phyloP scores from a whole-genome alignment of 805 yeast species.

The Maudiozyma saulgeensis region DNA sequence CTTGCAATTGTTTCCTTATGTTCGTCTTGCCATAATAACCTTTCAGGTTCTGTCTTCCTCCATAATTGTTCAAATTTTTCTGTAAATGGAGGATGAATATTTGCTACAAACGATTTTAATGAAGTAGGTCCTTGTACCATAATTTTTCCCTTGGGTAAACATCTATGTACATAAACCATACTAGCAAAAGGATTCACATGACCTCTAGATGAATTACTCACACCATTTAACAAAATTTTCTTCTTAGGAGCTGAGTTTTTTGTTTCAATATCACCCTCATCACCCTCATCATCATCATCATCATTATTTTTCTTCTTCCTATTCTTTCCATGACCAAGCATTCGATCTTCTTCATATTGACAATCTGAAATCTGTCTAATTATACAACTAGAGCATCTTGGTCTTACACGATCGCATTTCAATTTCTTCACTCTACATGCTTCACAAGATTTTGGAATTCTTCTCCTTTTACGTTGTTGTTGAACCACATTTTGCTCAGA shows the following conservation, averaged over 20 bases:
- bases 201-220: no score
- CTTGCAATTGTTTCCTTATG: background rate
- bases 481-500: background rate
- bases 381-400: background rate
- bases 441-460: background rate
- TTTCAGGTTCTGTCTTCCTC: background rate
- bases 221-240: no score
- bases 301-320: no score
- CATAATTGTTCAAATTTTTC: background rate
- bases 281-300: no score
- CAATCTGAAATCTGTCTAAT: background rate
- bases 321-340: background rate
- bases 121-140: background rate
- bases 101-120: background rate
- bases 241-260: no score
- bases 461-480: background rate
- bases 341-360: background rate
- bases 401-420: background rate
- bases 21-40: background rate
- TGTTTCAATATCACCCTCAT: no score
- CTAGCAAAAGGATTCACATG: background rate
- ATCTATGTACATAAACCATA: background rate
- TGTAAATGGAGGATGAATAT: background rate
- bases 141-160: background rate
- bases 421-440: background rate